phyloP scores from a whole-genome alignment of 2,329 filamentous ascomycete genomes.

The Nemania diffusa region DNA sequence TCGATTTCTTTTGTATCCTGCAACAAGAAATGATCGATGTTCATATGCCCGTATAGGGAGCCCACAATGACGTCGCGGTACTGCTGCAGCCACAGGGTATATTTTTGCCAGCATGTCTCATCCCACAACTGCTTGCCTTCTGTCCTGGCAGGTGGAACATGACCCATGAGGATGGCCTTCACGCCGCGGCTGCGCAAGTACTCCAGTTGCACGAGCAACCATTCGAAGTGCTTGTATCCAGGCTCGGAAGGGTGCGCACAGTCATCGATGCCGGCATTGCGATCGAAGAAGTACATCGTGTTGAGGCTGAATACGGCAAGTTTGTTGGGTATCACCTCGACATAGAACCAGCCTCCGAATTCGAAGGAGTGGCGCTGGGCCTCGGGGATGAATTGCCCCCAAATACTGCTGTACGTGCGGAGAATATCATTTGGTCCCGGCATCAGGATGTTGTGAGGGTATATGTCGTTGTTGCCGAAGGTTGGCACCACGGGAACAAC shows the following conservation, averaged over 20 bases:
- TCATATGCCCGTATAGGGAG: constrained; percentile 93
- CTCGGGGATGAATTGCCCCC: constrained; percentile 89
- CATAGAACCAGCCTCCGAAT: constrained; percentile 93
- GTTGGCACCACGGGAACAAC: constrained; percentile 86
- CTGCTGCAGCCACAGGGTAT: constrained; percentile 87
- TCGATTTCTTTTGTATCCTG: constrained; percentile 85
- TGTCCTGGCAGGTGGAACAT: constrained; percentile 91
- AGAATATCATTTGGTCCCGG: constrained; percentile 90
- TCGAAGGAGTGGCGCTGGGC: constrained; percentile 90
- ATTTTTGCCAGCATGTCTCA: constrained; percentile 98
- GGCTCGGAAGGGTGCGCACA: constrained; percentile 83
- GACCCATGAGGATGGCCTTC: constrained; percentile 94
- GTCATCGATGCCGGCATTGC: constrained; percentile 92
- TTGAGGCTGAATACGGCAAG: constrained; percentile 94
- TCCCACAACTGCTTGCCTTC: constrained; percentile 90
- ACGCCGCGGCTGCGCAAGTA: constrained; percentile 83
- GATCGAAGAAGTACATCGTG: constrained; percentile 94
- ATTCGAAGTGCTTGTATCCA: constrained; percentile 95
- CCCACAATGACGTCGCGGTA: constrained; percentile 89
- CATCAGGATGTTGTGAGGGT: constrained; percentile 93
- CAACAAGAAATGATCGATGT: constrained; percentile 95
- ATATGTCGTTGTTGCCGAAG: constrained; percentile 96
- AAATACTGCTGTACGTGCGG: constrained; percentile 78
- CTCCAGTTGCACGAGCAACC: constrained; percentile 89
- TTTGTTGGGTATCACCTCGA: constrained; percentile 87